Conservation (phyloP, 495 filamentous ascomycete genomes). For the Apodospora peruviana region DNA sequence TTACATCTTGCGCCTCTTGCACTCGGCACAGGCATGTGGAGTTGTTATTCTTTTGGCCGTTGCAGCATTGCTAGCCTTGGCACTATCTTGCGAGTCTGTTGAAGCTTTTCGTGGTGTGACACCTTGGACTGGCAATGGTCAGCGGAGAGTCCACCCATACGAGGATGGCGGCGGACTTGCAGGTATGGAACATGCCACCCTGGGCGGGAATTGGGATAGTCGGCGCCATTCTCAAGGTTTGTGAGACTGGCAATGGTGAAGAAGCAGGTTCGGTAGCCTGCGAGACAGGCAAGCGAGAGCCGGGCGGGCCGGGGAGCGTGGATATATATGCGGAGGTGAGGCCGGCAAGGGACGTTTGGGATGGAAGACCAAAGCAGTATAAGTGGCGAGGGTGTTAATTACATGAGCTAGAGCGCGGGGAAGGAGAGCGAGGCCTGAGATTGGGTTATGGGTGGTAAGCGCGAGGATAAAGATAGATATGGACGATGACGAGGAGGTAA, state of each 20-base stretch:
- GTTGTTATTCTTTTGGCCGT: slow-evolving; percentile 48
- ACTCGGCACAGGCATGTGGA: slow-evolving; percentile 54
- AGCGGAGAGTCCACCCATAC: background rate
- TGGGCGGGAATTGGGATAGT: slow-evolving; percentile 43
- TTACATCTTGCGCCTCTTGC: slow-evolving; percentile 55
- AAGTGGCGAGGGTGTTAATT: slow-evolving; percentile 8
- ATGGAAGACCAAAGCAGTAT: slow-evolving; percentile 4
- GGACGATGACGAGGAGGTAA: slow-evolving; percentile 23
- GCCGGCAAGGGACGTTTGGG: background rate
- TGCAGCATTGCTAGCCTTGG: slow-evolving; percentile 34
- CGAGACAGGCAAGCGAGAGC: background rate
- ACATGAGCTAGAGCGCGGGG: background rate
- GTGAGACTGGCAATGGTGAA: background rate
- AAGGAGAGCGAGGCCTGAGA: slow-evolving; percentile 7
- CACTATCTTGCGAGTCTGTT: slow-evolving; percentile 39
- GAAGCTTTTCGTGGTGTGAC: slow-evolving; percentile 43
- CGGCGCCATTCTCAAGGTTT: slow-evolving; percentile 36
- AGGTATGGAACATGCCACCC: slow-evolving; percentile 51
- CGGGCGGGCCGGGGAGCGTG: background rate
- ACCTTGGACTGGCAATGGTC: slow-evolving; percentile 32
- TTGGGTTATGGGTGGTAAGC: slow-evolving; percentile 8
- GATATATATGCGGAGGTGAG: slow-evolving; percentile 8
- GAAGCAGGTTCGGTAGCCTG: background rate
- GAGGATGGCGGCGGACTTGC: slow-evolving; percentile 19
- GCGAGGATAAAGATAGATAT: slow-evolving; percentile 19